phyloP scores from a whole-genome alignment of 2,329 filamentous ascomycete species.

The Microdochium paspali region DNA sequence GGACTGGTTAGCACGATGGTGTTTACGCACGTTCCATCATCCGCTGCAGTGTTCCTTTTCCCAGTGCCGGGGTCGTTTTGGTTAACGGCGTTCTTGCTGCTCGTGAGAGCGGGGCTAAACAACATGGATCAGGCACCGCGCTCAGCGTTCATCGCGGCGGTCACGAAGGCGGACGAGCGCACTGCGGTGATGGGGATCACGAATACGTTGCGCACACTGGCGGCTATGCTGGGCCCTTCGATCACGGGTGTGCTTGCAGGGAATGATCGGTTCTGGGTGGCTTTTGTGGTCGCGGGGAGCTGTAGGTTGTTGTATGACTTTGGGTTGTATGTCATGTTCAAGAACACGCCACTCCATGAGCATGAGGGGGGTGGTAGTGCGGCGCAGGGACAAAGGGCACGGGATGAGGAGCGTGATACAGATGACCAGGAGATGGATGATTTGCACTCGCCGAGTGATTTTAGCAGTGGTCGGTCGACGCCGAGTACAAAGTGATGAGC shows the following conservation, averaged over 20 bases:
- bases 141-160: slow-evolving; percentile 56
- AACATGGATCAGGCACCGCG: slow-evolving; percentile 63
- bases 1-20: slow-evolving; percentile 58
- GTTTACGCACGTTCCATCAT: slow-evolving; percentile 53
- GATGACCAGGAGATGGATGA: neutral
- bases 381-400: neutral
- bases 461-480: neutral
- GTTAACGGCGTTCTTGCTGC: slow-evolving; percentile 43
- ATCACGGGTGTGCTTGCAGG: slow-evolving; percentile 47
- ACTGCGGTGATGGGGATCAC: slow-evolving; percentile 66
- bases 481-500: neutral
- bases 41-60: slow-evolving; percentile 49
- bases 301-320: slow-evolving; percentile 47
- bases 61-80: slow-evolving; percentile 41
- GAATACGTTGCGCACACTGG: slow-evolving; percentile 48
- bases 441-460: neutral
- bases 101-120: slow-evolving; percentile 52
- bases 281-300: slow-evolving; percentile 46
- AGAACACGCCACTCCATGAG: slow-evolving; percentile 30
- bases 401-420: neutral
- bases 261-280: slow-evolving; percentile 47
- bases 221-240: slow-evolving; percentile 42
- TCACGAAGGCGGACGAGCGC: slow-evolving; percentile 54
- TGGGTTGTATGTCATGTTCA: slow-evolving; percentile 48
- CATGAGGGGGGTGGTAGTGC: neutral